Evolutionary conservation across 768 basidiomycete genomes (phyloP), one percentile per base, ranked within the genome.

Genomic region (Mycena leptocephala): DNA sequence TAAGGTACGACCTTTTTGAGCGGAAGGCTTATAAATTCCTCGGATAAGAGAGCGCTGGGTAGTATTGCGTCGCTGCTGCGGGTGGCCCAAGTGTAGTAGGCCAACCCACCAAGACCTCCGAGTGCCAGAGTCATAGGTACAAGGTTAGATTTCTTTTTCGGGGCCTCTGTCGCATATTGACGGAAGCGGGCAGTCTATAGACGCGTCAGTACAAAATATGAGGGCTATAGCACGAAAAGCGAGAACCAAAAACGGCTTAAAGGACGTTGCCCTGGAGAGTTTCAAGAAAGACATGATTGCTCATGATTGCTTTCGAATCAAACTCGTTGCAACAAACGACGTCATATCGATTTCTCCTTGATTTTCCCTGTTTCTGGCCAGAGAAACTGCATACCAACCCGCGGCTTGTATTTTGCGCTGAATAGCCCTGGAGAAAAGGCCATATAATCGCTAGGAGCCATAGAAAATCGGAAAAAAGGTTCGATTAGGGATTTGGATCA

Each of bases 1-100:
- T 98, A 98, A 0, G 93, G 93, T 74, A 93, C 86, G 74, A 96
- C 84, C 81, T 92, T 92, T 84, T 95, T 95, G 80, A 99, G 92
- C 82, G 92, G 93, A 85, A 98, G 94, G 82, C 96, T 92, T 63
- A 93, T 84, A 81, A 93, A 96, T 77, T 93, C 92, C 72, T 95
- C 86, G 10, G 95, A 91, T 82, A 95, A 93, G 30, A 97, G 89
- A 16, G 94, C 77, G n/a, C 53, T 64, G 11, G 85, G 79, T 83
- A 83, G 79, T 61, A 51, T 3, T 8, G 28, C 32, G 48, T 24
- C 63, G 26, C 75, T 41, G 75, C 80, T 73, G 75, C 78, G 82
- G 28, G 89, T 86, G 72, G 92, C 84, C 84, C 93, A 95, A 61
- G 90, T 80, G 78, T 90, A 92, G 37, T 80, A 84, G 10, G 81